Evolutionary conservation across 2,329 filamentous ascomycete species (phyloP).

Genomic region (Fusarium zealandicum): DNA sequence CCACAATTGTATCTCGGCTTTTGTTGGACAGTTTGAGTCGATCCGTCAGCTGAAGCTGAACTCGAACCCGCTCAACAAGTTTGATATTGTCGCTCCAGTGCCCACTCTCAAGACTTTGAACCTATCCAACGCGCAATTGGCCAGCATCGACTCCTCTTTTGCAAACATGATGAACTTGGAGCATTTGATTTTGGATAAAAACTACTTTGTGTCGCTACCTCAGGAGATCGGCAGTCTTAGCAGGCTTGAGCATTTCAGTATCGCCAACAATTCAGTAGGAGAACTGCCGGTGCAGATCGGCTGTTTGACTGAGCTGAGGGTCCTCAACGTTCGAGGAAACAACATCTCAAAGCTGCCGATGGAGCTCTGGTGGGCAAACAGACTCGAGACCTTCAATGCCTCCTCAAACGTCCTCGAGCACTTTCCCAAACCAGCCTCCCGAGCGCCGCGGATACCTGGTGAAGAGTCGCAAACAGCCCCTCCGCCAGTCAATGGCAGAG

Average conservation of each 20-base stretch:
- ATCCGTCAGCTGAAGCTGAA: constrained; percentile 88
- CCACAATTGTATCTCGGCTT: constrained; percentile 91
- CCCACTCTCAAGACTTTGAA: constrained; percentile 87
- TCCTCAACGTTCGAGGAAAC: constrained; percentile 90
- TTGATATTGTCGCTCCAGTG: constrained; percentile 79
- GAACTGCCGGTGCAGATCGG: constrained; percentile 88
- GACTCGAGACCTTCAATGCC: constrained; percentile 89
- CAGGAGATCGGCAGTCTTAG: constrained; percentile 83
- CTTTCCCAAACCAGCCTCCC: constrained; percentile 86
- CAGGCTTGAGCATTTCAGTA: constrained; percentile 88
- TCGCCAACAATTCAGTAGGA: constrained; percentile 88
- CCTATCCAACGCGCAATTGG: constrained; percentile 88
- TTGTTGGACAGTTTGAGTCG: constrained; percentile 85
- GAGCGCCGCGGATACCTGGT: constrained; percentile 67
- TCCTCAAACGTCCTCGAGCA: constrained; percentile 92
- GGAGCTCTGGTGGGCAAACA: constrained; percentile 95
- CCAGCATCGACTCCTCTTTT: constrained; percentile 88
- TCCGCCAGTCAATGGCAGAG: constrained; percentile 50
- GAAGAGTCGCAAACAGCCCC: constrained; percentile 52
- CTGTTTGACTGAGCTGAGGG: constrained; percentile 81
- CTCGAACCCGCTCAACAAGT: constrained; percentile 93
- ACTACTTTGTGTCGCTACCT: constrained; percentile 92
- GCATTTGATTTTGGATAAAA: constrained; percentile 88
- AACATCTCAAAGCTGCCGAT: constrained; percentile 88
- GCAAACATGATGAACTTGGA: constrained; percentile 86